These are phyloP conservation scores for Pseudogymnoascus sp. DNA, from an alignment of 2,329 filamentous ascomycete species.

Conservation along the genomic window DNA sequence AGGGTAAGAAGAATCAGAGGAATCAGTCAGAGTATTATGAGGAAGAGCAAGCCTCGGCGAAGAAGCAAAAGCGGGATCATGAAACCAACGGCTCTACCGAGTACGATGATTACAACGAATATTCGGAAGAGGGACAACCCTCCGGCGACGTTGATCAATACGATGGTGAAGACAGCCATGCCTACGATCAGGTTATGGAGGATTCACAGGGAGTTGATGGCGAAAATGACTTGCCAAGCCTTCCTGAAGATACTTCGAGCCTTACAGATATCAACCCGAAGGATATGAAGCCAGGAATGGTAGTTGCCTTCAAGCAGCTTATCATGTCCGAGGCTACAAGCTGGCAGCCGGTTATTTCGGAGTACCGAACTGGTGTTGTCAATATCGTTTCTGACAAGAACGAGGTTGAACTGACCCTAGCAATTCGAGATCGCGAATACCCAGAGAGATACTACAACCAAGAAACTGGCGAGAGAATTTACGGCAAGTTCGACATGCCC, in stretches of 20 bases:
- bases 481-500: constrained; percentile 70
- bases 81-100: constrained; percentile 35
- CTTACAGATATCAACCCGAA: constrained; percentile 43
- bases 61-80: constrained; percentile 43
- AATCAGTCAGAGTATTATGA: constrained; percentile 34
- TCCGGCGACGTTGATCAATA: constrained; percentile 20
- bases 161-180: constrained; percentile 18
- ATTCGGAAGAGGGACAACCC: constrained; percentile 25
- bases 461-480: constrained; percentile 61
- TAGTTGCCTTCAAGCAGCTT: constrained; percentile 61
- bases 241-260: constrained; percentile 48
- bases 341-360: constrained; percentile 56
- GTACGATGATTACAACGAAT: constrained; percentile 32
- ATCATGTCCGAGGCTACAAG: constrained; percentile 51
- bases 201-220: constrained; percentile 22
- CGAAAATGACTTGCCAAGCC: constrained; percentile 54
- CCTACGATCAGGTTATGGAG: constrained; percentile 20
- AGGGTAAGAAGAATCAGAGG: constrained; percentile 40
- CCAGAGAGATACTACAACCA: constrained; percentile 55
- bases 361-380: constrained; percentile 58
- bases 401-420: constrained; percentile 54
- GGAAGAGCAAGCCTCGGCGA: constrained; percentile 30
- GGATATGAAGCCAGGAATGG: constrained; percentile 48
- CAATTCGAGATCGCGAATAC: constrained; percentile 55
- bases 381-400: constrained; percentile 46